Conservation (phyloP, 83 land plant species). For the Picea abies region DNA sequence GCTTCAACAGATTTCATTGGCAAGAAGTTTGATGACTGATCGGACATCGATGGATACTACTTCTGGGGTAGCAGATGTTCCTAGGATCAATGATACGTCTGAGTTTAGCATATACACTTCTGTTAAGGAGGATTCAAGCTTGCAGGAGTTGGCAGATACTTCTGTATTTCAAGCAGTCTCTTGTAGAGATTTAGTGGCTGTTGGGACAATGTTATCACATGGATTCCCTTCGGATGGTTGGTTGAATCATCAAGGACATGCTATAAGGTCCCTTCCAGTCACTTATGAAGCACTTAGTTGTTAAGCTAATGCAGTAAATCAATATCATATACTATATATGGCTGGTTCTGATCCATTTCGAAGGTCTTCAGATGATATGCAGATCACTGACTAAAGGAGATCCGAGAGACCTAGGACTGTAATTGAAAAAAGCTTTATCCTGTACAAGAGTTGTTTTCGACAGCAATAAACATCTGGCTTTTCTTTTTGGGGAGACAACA, state of each 20-base stretch:
- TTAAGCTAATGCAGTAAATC: constrained; percentile 4
- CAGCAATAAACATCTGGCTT: too few relatives aligned
- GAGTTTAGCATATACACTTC: background rate
- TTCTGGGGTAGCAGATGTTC: background rate
- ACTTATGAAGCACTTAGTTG: constrained; percentile 72
- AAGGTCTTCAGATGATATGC: too few relatives aligned
- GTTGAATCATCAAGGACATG: constrained; percentile 42
- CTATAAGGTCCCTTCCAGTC: constrained; percentile 46
- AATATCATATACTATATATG: too few relatives aligned
- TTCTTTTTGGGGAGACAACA: too few relatives aligned
- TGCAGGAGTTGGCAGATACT: constrained; percentile 15
- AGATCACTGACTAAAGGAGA: too few relatives aligned
- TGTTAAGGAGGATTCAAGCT: background rate
- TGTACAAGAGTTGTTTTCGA: too few relatives aligned
- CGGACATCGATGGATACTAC: background rate
- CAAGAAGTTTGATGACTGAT: background rate
- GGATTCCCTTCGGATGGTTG: constrained; percentile 11
- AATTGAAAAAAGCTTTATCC: too few relatives aligned
- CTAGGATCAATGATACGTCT: constrained; percentile 14
- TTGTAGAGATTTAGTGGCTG: constrained; percentile 59
- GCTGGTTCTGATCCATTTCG: too few relatives aligned
- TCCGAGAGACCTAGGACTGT: too few relatives aligned
- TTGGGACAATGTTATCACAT: constrained; percentile 33
- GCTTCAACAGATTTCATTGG: constrained; percentile 6
- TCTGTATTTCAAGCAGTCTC: constrained; percentile 57